phyloP scores from a whole-genome alignment of 257 asterid genomes.

The Rhazya stricta region DNA sequence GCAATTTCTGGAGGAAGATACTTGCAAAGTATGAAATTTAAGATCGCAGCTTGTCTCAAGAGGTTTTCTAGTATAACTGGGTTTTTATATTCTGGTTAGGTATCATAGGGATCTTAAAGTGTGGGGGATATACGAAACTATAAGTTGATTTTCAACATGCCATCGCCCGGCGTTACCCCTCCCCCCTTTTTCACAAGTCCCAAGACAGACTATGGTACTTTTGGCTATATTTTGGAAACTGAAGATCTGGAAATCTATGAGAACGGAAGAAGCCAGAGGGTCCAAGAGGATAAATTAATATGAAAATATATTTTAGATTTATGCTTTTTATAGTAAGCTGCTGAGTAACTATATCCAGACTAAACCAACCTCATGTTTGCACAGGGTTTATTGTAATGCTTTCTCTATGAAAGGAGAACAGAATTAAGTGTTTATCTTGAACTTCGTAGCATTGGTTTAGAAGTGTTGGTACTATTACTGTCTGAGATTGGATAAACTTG shows the following conservation, averaged over 20 bases:
- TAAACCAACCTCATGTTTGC: background rate
- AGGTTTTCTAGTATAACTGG: background rate
- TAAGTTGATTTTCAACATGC: background rate
- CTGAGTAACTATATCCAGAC: background rate
- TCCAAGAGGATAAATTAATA: background rate
- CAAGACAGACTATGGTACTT: background rate
- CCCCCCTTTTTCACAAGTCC: too few relatives aligned
- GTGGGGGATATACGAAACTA: background rate
- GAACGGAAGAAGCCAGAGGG: background rate
- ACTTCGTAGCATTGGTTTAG: background rate
- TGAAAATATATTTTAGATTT: background rate
- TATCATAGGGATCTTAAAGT: background rate
- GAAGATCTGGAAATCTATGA: background rate
- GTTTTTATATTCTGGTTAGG: background rate
- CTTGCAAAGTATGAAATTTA: background rate
- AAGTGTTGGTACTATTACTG: background rate
- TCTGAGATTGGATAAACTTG: background rate
- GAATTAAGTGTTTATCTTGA: background rate
- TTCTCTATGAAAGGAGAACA: background rate
- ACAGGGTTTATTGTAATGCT: background rate
- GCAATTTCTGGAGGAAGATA: background rate
- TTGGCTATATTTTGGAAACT: background rate
- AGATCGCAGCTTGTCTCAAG: background rate
- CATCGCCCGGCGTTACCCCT: background rate
- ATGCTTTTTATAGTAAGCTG: background rate